A percentile compares a stretch with the other conserved stretches of the same genome.
Conservation (phyloP, 202 grass and related monocot genomes). For the Bolboschoenoplectus hybrid region DNA sequence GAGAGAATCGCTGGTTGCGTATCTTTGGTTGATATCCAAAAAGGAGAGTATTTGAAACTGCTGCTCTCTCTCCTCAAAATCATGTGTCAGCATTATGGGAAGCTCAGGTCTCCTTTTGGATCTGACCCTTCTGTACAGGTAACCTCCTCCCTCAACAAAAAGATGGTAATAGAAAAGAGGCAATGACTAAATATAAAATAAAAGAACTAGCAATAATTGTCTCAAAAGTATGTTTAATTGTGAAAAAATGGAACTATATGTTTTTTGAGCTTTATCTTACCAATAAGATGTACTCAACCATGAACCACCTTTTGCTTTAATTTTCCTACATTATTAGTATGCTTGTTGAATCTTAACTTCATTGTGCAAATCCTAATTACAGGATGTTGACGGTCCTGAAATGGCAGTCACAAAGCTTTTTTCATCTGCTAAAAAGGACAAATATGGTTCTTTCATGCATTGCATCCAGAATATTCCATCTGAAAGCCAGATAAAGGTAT, state of each 20-base stretch:
- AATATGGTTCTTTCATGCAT: conserved; percentile 51
- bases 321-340: conserved; percentile 22
- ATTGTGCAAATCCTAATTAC: conserved; percentile 41
- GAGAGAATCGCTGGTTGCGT: conserved; percentile 73
- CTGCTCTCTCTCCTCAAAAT: conserved; percentile 96
- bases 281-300: not conserved
- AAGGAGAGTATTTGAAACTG: conserved; percentile 67
- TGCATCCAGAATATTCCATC: conserved; percentile 81
- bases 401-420: conserved; percentile 95
- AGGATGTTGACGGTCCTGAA: conserved; percentile 88
- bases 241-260: not conserved
- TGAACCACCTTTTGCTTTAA: not conserved
- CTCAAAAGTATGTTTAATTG: not conserved
- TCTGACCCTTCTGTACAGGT: conserved; percentile 87
- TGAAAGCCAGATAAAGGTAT: conserved; percentile 87
- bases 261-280: not conserved
- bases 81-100: conserved; percentile 91
- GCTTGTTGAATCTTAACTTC: conserved; percentile 32
- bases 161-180: not conserved
- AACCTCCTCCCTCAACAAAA: conserved; percentile 33
- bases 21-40: conserved; percentile 57
- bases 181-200: not conserved
- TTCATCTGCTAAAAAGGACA: conserved; percentile 71
- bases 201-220: not conserved
- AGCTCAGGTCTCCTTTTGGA: conserved; percentile 92